Percentiles rank a stretch among this genome's conserved stretches.
Conservation (phyloP, 441 rosid species). For the Populus hybrid region DNA sequence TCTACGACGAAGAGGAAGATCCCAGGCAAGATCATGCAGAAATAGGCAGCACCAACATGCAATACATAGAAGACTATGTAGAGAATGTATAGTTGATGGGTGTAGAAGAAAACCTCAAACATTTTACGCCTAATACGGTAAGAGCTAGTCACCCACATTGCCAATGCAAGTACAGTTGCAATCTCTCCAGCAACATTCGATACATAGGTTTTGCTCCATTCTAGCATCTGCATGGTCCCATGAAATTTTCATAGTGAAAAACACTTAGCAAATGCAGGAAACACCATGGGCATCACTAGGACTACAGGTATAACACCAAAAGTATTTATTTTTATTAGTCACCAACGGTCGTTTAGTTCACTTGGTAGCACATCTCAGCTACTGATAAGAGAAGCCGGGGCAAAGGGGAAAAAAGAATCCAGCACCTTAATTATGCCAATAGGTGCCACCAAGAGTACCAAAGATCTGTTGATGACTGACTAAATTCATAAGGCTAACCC, state of each 20-base stretch:
- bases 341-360: no score
- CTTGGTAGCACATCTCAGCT: no score
- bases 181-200: slow-evolving; percentile 54
- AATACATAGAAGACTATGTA: slow-evolving; percentile 42
- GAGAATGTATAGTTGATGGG: slow-evolving; percentile 47
- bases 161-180: slow-evolving; percentile 33
- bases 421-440: no score
- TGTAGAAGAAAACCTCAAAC: slow-evolving; percentile 58
- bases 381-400: no score
- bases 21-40: slow-evolving; percentile 48
- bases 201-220: slow-evolving; percentile 38
- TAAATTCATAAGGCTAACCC: no score
- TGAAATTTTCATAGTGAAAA: neutral
- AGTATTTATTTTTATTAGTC: no score
- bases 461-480: no score
- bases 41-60: slow-evolving; percentile 48
- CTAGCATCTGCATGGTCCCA: slow-evolving; percentile 30
- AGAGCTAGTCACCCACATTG: slow-evolving; percentile 44
- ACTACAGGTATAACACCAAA: neutral
- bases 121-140: slow-evolving; percentile 31
- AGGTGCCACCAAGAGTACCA: no score
- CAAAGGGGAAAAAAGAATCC: no score
- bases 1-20: slow-evolving; percentile 56
- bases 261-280: neutral
- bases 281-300: neutral